Base-by-base conservation (phyloP, 2,329 filamentous ascomycete species). In the Phaeosphaeriaceae sp. region DNA sequence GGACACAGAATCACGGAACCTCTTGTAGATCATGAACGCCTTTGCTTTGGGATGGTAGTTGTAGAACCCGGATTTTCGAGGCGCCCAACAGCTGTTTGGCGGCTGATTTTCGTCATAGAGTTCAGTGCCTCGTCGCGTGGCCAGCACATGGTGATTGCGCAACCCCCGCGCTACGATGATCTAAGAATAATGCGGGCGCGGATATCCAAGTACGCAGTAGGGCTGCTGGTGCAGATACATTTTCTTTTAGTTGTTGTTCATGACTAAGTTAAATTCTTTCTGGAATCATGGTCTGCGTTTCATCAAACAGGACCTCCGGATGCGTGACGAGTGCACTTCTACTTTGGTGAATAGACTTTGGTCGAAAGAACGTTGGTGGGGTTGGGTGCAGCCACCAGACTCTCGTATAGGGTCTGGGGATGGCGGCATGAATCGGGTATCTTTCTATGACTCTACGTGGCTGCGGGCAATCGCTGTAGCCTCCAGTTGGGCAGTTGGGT, bases 81-180 rank as follows among this genome's bases (percentile, higher is more conserved):
- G 16, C 26, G 17, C 11, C 30, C 11, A 18, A 29, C 16, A 20
- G 28, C 15, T 17, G 16, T 32, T 11, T 32, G 15, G 34, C 34
- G 17, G 13, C 16, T 9, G 15, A 15, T 16, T 20, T 18, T 18
- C 34, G 34, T 12, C 16, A 36, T 41, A 29, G 12, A 16, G 29
- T 34, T 16, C 29, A 23, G 17, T 39, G 12, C 15, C 20, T 8
- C 16, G 29, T 20, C 40, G 40, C 40, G 40, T 42, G 40, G 40
- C 40, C 20, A 30, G 15, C 33, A 44, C 41, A 44, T 44, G 41
- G 43, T 35, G 40, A 40, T 40, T 40, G 43, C 43, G 43, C 43
- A 46, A 46, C 12, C 34, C 36, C 36, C 36, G 43, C 43, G 35
- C 36, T 33, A 6, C n/a, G 35, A 18, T 23, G 43, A 46, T 46